These are phyloP conservation scores for Trametes pubescens DNA, from an alignment of 1,284 basidiomycete species.

Conservation along the genomic window DNA sequence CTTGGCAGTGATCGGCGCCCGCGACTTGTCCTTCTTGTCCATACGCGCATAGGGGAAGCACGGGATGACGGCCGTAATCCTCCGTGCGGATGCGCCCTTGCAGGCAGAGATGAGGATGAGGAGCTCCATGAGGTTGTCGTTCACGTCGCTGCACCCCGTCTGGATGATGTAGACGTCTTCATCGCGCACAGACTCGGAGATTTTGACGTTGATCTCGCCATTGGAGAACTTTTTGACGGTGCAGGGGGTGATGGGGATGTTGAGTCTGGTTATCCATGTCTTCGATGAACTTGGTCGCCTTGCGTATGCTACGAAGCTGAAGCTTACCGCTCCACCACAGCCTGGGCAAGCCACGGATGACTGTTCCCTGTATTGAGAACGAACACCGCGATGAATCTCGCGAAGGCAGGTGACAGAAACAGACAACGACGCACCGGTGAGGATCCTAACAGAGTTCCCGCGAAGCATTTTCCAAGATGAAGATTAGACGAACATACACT, in stretches of 20 bases:
- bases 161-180: constrained; percentile 98
- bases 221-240: constrained; percentile 97
- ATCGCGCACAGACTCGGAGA: constrained; percentile 94
- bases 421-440: constrained; percentile 74
- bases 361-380: constrained; percentile 81
- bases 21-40: constrained; percentile 98
- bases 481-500: constrained; percentile 44
- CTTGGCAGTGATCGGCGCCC: constrained; percentile 98
- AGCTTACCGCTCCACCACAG: constrained; percentile 95
- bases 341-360: constrained; percentile 95
- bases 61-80: constrained; percentile 98
- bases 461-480: constrained; percentile 71
- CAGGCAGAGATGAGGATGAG: constrained; percentile 93
- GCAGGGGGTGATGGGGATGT: constrained; percentile 89
- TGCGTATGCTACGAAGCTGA: constrained; percentile 54
- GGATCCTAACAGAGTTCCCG: constrained; percentile 93
- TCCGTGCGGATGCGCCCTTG: constrained; percentile 95
- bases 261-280: constrained; percentile 71
- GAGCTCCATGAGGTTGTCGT: constrained; percentile 91
- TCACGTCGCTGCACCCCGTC: constrained; percentile 80
- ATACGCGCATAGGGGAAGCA: constrained; percentile 97
- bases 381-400: constrained; percentile 26
- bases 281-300: constrained; percentile 45
- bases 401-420: too few species aligned
- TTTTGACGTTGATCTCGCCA: constrained; percentile 93